phyloP scores from a whole-genome alignment of 352 stramenopile species.

The Globisporangium cylindrosporum region DNA sequence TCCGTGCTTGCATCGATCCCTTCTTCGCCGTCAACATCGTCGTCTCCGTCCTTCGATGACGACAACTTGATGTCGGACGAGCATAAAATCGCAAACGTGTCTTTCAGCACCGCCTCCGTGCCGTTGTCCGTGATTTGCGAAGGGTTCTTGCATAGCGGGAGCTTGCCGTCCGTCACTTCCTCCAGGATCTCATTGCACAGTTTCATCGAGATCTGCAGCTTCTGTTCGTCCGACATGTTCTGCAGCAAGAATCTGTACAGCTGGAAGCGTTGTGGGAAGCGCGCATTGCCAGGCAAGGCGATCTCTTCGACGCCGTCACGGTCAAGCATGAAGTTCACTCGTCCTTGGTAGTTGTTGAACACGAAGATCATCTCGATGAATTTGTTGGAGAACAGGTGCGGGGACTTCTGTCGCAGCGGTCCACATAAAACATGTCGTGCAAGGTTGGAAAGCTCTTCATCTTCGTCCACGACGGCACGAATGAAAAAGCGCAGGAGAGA shows the following conservation, averaged over 20 bases:
- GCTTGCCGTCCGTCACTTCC: slow-evolving; percentile 82
- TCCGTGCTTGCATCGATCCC: slow-evolving; percentile 54
- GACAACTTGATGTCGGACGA: slow-evolving; percentile 87
- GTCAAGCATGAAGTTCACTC: slow-evolving; percentile 65
- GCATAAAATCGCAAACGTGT: slow-evolving; percentile 85
- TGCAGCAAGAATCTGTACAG: slow-evolving; percentile 95
- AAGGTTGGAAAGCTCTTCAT: slow-evolving; percentile 91
- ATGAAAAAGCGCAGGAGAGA: slow-evolving; percentile 95
- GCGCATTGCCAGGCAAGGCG: slow-evolving; percentile 45
- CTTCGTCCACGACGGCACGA: slow-evolving; percentile 91
- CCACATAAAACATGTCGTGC: slow-evolving; percentile 92
- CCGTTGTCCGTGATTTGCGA: slow-evolving; percentile 79
- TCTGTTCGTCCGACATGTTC: slow-evolving; percentile 95
- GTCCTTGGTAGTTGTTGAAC: slow-evolving; percentile 86
- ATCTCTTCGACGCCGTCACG: slow-evolving; percentile 64
- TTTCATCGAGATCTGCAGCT: slow-evolving; percentile 94
- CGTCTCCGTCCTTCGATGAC: slow-evolving; percentile 44
- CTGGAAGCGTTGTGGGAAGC: slow-evolving; percentile 71
- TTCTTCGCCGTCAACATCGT: slow-evolving; percentile 65
- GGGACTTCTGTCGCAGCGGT: slow-evolving; percentile 89
- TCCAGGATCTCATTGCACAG: slow-evolving; percentile 93
- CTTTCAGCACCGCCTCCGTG: slow-evolving; percentile 86
- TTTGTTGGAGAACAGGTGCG: slow-evolving; percentile 94
- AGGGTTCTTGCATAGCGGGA: slow-evolving; percentile 70
- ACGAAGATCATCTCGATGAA: slow-evolving; percentile 98